A percentile compares a stretch with the other conserved stretches of the same genome.
These are phyloP conservation scores for Strobilomyces dryophilus DNA, from an alignment of 768 basidiomycete genomes.

Conservation along the genomic window DNA sequence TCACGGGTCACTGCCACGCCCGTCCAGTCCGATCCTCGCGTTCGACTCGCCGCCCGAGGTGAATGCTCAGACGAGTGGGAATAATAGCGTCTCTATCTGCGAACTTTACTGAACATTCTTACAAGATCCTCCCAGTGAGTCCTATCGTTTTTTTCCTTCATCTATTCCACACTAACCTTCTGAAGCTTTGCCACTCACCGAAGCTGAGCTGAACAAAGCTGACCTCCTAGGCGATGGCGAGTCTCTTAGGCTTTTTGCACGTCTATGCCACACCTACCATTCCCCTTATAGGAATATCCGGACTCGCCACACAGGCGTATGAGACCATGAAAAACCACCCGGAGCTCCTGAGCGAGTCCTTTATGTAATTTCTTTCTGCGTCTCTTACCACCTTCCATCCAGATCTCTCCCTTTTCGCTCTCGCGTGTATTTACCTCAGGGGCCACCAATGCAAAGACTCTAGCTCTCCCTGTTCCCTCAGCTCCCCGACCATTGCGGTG, in stretches of 20 bases:
- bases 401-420: neutral
- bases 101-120: no score
- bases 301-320: neutral
- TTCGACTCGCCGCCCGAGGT: no score
- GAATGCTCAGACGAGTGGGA: no score
- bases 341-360: neutral
- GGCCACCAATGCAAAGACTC: neutral
- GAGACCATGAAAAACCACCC: neutral
- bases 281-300: neutral
- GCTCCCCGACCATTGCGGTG: neutral
- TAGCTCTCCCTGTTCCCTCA: neutral
- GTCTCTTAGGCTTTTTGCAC: neutral
- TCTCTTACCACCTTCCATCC: neutral
- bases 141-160: neutral
- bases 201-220: neutral
- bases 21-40: no score
- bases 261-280: neutral
- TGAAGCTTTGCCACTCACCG: neutral
- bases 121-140: neutral
- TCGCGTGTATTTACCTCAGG: neutral
- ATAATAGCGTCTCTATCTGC: no score
- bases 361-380: neutral
- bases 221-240: neutral
- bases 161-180: neutral
- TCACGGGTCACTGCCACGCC: no score